Percentiles rank a stretch among this genome's conserved stretches.
Conservation (phyloP, 208 protist genomes). For the Acanthamoeba triangularis region DNA sequence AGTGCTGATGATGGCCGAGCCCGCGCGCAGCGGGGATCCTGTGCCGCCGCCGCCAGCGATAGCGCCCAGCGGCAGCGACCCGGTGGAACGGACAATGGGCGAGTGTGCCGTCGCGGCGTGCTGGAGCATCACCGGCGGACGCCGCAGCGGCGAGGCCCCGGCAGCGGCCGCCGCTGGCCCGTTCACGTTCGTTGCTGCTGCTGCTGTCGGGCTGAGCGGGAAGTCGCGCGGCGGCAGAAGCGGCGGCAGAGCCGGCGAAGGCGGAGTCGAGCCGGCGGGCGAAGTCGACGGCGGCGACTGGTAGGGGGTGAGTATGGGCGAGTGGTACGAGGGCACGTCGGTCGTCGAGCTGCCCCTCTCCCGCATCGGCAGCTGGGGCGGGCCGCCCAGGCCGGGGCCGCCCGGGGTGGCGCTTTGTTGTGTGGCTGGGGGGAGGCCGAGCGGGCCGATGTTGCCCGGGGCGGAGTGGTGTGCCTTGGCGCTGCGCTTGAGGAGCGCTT, state of each 20-base stretch:
- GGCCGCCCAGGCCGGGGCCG: no score
- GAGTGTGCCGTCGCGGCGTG: background rate
- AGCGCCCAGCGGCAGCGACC: background rate
- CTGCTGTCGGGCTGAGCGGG: no score
- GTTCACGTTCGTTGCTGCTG: no score
- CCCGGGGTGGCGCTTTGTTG: no score
- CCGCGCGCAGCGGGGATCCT: background rate
- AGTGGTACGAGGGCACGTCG: background rate
- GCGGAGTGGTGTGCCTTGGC: slow-evolving; percentile 18
- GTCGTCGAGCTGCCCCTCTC: background rate
- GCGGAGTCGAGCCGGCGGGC: no score
- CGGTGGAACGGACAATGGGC: background rate
- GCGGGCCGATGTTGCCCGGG: background rate
- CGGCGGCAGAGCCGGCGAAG: background rate
- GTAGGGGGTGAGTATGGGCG: background rate
- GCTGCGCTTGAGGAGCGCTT: slow-evolving; percentile 6
- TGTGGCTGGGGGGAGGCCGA: no score
- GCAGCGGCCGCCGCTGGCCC: no score
- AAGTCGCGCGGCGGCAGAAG: background rate
- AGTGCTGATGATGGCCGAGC: background rate
- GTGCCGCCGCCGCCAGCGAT: background rate
- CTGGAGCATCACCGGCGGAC: background rate
- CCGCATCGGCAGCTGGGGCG: no score
- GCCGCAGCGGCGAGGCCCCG: slow-evolving; percentile 6
- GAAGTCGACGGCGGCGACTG: background rate